These are phyloP conservation scores for Alternaria arbusti DNA, from an alignment of 2,329 filamentous ascomycete genomes.

Conservation along the genomic window DNA sequence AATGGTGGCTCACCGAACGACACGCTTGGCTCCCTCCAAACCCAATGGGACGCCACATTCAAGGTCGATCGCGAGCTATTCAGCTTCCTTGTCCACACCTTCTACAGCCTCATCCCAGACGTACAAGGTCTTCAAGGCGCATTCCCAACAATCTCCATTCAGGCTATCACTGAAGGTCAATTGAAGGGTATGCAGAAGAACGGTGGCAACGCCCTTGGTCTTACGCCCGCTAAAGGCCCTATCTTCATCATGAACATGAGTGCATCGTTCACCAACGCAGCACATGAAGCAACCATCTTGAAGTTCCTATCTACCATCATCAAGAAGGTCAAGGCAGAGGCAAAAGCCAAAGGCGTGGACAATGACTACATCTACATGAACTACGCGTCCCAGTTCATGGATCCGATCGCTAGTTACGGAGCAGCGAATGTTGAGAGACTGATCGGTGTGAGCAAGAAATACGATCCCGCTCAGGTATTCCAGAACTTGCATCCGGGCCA, in stretches of 20 bases:
- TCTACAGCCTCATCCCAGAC: conserved; percentile 17
- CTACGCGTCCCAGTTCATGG: conserved; percentile 50
- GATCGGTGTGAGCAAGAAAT: conserved; percentile 41
- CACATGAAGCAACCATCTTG: conserved; percentile 28
- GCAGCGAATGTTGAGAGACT: conserved; percentile 42
- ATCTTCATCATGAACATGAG: conserved; percentile 30
- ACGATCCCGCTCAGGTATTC: conserved; percentile 51
- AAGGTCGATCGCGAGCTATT: conserved; percentile 31
- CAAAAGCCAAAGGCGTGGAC: conserved; percentile 16
- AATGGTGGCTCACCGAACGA: conserved; percentile 24
- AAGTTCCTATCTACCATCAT: conserved; percentile 25
- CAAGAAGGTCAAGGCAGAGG: conserved; percentile 24
- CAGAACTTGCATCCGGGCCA: conserved; percentile 40
- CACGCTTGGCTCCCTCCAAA: conserved; percentile 24
- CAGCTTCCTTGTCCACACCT: conserved; percentile 27
- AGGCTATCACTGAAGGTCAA: conserved; percentile 31
- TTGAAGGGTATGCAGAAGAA: conserved; percentile 33
- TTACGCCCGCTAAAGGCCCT: conserved; percentile 24
- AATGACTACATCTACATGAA: conserved; percentile 51
- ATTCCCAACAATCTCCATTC: conserved; percentile 16
- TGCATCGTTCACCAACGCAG: conserved; percentile 19
- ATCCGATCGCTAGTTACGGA: conserved; percentile 47
- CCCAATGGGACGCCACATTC: conserved; percentile 37
- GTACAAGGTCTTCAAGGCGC: conserved; percentile 4
- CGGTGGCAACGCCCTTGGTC: conserved; percentile 39